These are phyloP conservation scores for Eremothecium coryli DNA, from an alignment of 1,139 yeast species.

Conservation along the genomic window DNA sequence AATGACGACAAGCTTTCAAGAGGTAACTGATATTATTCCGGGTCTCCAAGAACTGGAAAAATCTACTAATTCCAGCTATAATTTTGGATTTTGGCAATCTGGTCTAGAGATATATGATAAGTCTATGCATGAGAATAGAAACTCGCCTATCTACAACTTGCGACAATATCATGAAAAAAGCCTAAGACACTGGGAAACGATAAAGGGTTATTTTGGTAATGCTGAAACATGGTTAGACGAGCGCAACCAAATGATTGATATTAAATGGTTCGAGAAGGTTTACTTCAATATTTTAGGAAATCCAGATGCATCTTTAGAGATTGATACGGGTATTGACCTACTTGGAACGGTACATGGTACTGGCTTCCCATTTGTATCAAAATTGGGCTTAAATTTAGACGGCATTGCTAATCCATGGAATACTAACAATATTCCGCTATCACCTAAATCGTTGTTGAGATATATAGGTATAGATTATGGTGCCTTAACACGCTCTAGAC, in stretches of 20 bases:
- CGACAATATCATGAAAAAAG: constrained; percentile 48
- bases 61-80: constrained; percentile 30
- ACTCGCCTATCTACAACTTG: constrained; percentile 40
- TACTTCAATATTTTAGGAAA: constrained; percentile 41
- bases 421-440: constrained; percentile 52
- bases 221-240: constrained; percentile 3
- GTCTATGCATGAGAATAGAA: constrained; percentile 33
- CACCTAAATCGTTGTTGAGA: constrained; percentile 45
- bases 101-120: constrained; percentile 31
- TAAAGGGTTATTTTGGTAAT: constrained; percentile 10
- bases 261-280: constrained; percentile 36
- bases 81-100: constrained; percentile 34
- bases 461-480: constrained; percentile 36
- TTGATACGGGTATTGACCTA: constrained; percentile 43
- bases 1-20: constrained; percentile 37
- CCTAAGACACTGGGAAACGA: constrained; percentile 29
- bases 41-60: constrained; percentile 30
- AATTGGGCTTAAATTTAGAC: constrained; percentile 11
- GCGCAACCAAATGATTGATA: constrained; percentile 7
- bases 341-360: constrained; percentile 40
- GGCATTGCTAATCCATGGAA: constrained; percentile 49
- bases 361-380: constrained; percentile 36
- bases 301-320: constrained; percentile 33
- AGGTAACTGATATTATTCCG: constrained; percentile 29
- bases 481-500: constrained; percentile 39